Evolutionary conservation across 23 red algal genomes (phyloP), one percentile per base, ranked within the genome.

Genomic region (Cyanidiococcus yangmingshanensis): DNA sequence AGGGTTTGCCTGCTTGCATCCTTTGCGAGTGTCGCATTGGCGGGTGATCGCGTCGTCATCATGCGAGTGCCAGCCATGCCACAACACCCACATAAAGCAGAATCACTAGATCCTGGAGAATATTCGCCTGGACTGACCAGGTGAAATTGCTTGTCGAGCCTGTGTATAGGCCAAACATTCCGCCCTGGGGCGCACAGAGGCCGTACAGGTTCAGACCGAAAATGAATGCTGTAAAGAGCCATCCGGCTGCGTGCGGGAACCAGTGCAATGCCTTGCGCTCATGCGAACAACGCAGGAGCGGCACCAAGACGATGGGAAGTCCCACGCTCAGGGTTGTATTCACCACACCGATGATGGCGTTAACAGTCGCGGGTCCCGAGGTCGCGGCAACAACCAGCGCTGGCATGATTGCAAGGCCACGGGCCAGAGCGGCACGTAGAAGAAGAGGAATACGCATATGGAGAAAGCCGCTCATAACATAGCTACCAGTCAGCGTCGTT

Each of bases 391-490:
- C 26, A 31, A 77, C 27, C 40, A 77, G 75, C 51, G 24, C 75
- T 31, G 75, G 75, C 40, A 41, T n/a, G n/a, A 77, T 7, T 24
- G 75, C 75, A 31, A 36, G n/a, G 27, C 40, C 51, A 3, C 75
- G 75, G 2, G 75, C 18, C n/a, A 77, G n/a, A 3, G 39, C 51
- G 18, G 41, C 51, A 3, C 75, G 40, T 2, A 77, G 15, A 41
- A 77, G 39, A 15, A 77, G 7, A 3, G 75, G 75, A 40, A 77
- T 58, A 30, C 39, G 40, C 15, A 77, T 15, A 31, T 77, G n/a
- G 24, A 77, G 29, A 77, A 77, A 77, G n/a, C 75, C 75, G n/a
- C 39, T 58, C 75, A 77, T 77, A 7, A 77, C 75, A 41, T 57
- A 57, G 29, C 51, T 50, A 36, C 75, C 75, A 36, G 75, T 77